Evolutionary conservation across 2,329 filamentous ascomycete species (phyloP).

Genomic region (Neopestalotiopsis clavispora): DNA sequence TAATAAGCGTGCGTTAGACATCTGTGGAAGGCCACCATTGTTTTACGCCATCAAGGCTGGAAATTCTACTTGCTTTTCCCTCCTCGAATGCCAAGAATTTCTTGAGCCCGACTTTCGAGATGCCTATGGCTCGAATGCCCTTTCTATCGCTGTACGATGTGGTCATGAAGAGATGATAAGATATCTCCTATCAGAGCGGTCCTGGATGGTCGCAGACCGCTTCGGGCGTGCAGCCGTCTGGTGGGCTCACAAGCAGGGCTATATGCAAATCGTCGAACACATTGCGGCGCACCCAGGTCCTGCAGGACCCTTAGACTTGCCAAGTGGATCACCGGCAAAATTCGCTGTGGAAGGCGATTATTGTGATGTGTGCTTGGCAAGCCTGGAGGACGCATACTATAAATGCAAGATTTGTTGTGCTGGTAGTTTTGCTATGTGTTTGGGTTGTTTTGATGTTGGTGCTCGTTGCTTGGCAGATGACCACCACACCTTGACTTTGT

Average conservation of each 20-base stretch:
- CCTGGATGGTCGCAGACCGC: too few species aligned
- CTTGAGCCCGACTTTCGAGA: too few species aligned
- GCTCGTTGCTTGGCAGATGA: background rate
- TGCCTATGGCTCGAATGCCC: too few species aligned
- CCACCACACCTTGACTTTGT: background rate
- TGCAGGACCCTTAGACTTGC: background rate
- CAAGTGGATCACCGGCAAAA: background rate
- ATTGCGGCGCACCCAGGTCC: background rate
- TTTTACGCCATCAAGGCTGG: too few species aligned
- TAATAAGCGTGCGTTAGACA: too few species aligned
- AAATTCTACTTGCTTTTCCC: too few species aligned
- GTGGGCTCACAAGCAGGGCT: background rate
- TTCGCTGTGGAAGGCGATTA: background rate
- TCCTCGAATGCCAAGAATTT: too few species aligned
- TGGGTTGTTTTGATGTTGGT: background rate
- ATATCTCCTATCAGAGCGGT: too few species aligned
- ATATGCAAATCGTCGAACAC: background rate
- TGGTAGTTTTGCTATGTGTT: background rate
- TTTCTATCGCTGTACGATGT: too few species aligned
- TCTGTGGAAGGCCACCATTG: too few species aligned
- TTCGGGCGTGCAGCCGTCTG: too few species aligned
- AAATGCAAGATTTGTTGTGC: background rate
- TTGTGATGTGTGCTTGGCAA: background rate
- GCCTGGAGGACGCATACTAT: background rate
- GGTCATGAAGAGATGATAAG: too few species aligned